Percentiles rank a stretch among this genome's conserved stretches.
Evolutionary conservation across 495 filamentous ascomycete genomes (phyloP).

Genomic region (Sphaerosporella brunnea): DNA sequence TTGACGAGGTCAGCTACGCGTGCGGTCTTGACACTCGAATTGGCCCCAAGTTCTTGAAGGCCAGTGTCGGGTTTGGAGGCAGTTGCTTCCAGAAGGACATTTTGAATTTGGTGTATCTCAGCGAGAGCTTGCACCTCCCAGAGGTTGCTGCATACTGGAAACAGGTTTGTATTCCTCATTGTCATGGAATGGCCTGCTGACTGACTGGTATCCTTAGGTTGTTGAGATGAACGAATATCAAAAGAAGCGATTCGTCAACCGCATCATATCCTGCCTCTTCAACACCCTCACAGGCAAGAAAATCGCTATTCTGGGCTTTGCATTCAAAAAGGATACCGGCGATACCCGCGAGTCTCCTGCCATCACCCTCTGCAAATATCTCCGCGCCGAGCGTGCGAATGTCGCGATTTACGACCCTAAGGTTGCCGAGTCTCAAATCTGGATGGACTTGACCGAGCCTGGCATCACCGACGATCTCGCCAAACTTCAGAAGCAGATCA

Average conservation of each 20-base stretch:
- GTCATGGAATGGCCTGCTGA: background rate
- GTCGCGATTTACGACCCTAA: constrained; percentile 62
- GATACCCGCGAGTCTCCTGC: constrained; percentile 61
- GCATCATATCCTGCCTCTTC: constrained; percentile 48
- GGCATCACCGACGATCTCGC: constrained; percentile 23
- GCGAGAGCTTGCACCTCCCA: constrained; percentile 47
- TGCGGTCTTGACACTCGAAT: constrained; percentile 55
- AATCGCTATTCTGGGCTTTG: constrained; percentile 55
- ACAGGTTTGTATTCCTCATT: constrained; percentile 21
- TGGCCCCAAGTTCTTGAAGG: constrained; percentile 56
- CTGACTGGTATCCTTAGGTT: constrained; percentile 28
- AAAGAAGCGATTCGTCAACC: constrained; percentile 45
- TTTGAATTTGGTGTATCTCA: constrained; percentile 55
- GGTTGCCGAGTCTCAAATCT: constrained; percentile 24
- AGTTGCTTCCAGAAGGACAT: constrained; percentile 76
- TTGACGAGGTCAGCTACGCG: constrained; percentile 53
- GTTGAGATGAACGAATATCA: constrained; percentile 64
- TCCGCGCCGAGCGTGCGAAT: constrained; percentile 43
- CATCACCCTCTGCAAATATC: constrained; percentile 44
- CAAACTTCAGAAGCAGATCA: constrained; percentile 28
- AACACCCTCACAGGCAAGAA: constrained; percentile 54
- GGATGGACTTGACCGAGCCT: constrained; percentile 24
- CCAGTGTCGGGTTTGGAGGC: constrained; percentile 63
- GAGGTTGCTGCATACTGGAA: constrained; percentile 67
- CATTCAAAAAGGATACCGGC: constrained; percentile 68